phyloP scores from a whole-genome alignment of 1,139 yeast species.

The Candida sp. region DNA sequence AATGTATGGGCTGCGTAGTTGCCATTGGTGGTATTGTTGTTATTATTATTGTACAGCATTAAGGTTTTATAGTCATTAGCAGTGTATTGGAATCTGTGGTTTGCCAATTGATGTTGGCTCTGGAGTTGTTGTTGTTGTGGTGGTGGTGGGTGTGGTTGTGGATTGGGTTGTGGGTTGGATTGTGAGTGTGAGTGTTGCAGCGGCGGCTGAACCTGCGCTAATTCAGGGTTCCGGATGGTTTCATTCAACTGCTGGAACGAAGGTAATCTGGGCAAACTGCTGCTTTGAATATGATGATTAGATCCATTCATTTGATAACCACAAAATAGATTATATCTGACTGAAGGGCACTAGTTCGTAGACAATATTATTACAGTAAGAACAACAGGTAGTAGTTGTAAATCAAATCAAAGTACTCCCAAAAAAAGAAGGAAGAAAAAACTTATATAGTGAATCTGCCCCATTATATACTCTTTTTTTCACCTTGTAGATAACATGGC shows the following conservation, averaged over 20 bases:
- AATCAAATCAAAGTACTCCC: neutral
- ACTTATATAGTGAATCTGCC: neutral
- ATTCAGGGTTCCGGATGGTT: slow-evolving; percentile 14
- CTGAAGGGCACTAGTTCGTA: too few relatives aligned
- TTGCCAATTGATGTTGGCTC: neutral
- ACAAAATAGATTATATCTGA: neutral
- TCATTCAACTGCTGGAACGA: slow-evolving; percentile 18
- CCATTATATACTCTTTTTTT: neutral
- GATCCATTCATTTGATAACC: slow-evolving; percentile 11
- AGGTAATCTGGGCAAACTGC: slow-evolving; percentile 16
- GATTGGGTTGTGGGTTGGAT: neutral
- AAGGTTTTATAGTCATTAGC: neutral
- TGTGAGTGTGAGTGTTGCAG: too few relatives aligned
- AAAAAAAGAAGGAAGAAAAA: neutral
- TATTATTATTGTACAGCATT: neutral
- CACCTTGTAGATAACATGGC: neutral
- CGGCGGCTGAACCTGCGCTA: slow-evolving; percentile 2
- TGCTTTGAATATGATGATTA: slow-evolving; percentile 7
- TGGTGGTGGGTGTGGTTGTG: neutral
- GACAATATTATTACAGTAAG: too few relatives aligned
- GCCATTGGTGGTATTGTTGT: neutral
- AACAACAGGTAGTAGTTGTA: neutral
- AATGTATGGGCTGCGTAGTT: neutral
- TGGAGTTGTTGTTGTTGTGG: slow-evolving; percentile 1
- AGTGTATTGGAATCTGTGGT: slow-evolving; percentile 2